Conservation (phyloP, 495 filamentous ascomycete species). For the Platismatia glauca region DNA sequence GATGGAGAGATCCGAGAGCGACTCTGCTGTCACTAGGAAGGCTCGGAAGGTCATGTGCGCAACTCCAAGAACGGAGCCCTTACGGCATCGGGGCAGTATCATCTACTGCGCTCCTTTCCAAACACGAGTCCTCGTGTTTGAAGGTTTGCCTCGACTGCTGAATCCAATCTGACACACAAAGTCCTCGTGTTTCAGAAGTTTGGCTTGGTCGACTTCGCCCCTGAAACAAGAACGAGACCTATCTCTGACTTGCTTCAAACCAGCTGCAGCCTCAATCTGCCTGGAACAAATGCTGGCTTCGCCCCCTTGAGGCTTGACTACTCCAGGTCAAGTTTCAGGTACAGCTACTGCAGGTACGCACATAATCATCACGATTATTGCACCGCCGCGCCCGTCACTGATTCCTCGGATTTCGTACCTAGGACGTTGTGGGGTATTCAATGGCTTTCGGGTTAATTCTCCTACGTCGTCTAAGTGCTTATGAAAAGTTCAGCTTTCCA, state of each 20-base stretch:
- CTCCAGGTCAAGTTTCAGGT: background rate
- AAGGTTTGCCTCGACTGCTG: constrained; percentile 2
- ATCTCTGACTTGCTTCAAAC: background rate
- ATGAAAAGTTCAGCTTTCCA: background rate
- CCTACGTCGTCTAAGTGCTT: constrained; percentile 1
- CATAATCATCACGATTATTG: background rate
- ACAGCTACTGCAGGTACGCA: constrained; percentile 1
- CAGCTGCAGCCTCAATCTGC: background rate
- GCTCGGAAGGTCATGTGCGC: no score
- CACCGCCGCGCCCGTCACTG: background rate
- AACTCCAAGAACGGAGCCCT: no score
- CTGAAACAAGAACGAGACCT: background rate
- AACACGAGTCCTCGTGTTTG: constrained; percentile 6
- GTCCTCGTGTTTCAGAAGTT: constrained; percentile 13
- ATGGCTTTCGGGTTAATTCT: constrained; percentile 1
- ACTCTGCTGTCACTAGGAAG: no score
- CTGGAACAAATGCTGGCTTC: background rate
- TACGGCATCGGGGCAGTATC: constrained; percentile 5
- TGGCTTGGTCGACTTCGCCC: constrained; percentile 4
- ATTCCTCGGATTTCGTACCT: background rate
- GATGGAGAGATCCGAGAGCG: background rate
- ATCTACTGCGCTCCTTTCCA: constrained; percentile 18
- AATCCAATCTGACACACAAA: constrained; percentile 10
- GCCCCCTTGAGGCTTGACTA: background rate
- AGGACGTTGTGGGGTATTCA: background rate